Base-by-base conservation (phyloP, 345 rosid species). In the Ceriops tagal region DNA sequence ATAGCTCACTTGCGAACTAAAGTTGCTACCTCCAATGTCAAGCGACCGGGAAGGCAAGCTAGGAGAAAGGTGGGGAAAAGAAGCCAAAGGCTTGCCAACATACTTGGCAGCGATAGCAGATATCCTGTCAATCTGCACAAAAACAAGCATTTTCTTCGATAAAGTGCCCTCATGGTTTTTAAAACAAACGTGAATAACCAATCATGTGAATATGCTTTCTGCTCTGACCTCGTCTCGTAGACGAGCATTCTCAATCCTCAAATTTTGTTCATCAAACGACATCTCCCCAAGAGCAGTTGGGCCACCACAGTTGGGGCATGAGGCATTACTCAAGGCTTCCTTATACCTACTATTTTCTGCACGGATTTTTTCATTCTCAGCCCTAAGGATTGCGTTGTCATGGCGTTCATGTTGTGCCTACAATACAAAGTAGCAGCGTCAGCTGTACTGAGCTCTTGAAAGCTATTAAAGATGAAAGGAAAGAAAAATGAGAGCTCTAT, bases 181-280 rank as follows among this genome's bases (percentile, higher is more conserved):
- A 13, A 43, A 43, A 43, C 18, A 11, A 43, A 43, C 18, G 15
- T 3, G 49, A 43, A 43, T 47, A 21, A 56, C 11, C 7, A 30
- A 56, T 64, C 9, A 31, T 35, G 53, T 18, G 6, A 55, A n/a
- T 39, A 1, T 13, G 30, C 19, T 37, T 18, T n/a, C 16, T n/a
- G 0, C 43, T n/a, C 26, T 53, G 11, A 91, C 97, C 96, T 93
- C 98, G 71, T 93, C 98, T 58, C 85, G 83, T 65, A 93, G 62
- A 52, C 98, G 95, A 31, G 82, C 89, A 61, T 91, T 93, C 71
- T 93, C 98, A 1, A 93, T 88, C 80, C 97, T 89, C 79, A 89
- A 56, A 65, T 93, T 97, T 26, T 93, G 97, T 72, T 93, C 97
- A 15, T 93, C 98, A 57, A 89, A 93, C 3, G 98, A 91, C 96